Conservation (phyloP, 2,329 filamentous ascomycete genomes). For the Fusarium xylarioides region DNA sequence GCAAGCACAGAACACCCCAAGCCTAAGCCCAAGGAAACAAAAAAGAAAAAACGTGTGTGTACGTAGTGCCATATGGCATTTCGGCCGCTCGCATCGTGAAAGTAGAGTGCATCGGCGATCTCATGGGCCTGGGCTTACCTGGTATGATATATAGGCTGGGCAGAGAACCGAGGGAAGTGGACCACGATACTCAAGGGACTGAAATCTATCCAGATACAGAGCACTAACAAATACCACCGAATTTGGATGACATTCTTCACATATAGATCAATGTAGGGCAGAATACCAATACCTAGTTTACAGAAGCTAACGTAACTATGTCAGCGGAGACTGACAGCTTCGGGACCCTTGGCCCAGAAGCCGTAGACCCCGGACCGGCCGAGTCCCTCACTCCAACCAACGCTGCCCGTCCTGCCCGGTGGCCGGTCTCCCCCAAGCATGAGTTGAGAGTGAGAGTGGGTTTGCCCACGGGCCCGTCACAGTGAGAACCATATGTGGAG, state of each 20-base stretch:
- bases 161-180: not conserved
- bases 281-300: not conserved
- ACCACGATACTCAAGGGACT: not conserved
- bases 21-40: not conserved
- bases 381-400: not conserved
- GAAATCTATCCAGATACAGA: not conserved
- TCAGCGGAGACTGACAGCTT: constrained; percentile 19
- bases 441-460: not conserved
- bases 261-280: not conserved
- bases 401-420: no score
- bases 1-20: no score
- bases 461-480: not conserved
- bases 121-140: not conserved
- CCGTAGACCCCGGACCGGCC: constrained; percentile 4
- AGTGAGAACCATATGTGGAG: constrained; percentile 13
- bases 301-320: not conserved
- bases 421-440: not conserved
- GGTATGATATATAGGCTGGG: constrained; percentile 14
- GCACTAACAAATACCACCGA: not conserved
- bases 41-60: not conserved
- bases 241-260: not conserved
- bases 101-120: constrained; percentile 10
- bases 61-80: not conserved
- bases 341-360: constrained; percentile 8
- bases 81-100: not conserved